Conservation (phyloP, 2,329 filamentous ascomycete genomes). For the Pseudogymnoascus sp. region DNA sequence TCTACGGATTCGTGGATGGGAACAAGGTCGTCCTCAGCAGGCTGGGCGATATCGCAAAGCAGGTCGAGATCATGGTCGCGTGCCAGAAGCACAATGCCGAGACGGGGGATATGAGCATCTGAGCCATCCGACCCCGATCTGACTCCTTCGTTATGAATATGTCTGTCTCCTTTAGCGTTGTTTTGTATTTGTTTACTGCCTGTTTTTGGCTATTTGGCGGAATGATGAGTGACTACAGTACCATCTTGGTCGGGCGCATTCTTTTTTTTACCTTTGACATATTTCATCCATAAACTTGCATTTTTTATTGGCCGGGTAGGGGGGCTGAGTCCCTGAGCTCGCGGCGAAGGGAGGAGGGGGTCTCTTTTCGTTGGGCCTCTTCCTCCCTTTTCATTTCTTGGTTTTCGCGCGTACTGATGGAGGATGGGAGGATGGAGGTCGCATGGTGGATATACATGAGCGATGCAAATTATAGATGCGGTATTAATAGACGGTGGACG, state of each 20-base stretch:
- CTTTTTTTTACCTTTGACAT: not conserved
- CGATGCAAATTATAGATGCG: slow-evolving; percentile 1
- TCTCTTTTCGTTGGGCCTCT: no score
- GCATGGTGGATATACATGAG: not conserved
- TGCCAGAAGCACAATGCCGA: slow-evolving; percentile 46
- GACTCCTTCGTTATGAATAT: not conserved
- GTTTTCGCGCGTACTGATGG: not conserved
- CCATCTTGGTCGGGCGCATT: not conserved
- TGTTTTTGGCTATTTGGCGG: not conserved
- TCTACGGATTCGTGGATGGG: slow-evolving; percentile 54
- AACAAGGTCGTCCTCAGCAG: slow-evolving; percentile 49
- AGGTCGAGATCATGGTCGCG: slow-evolving; percentile 51
- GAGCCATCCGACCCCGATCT: not conserved
- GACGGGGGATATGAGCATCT: slow-evolving; percentile 20
- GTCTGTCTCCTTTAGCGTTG: slow-evolving; percentile 3
- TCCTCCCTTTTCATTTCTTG: not conserved
- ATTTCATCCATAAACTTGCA: not conserved
- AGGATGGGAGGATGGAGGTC: not conserved
- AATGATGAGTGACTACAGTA: slow-evolving; percentile 1
- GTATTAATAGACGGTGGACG: not conserved
- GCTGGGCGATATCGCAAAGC: slow-evolving; percentile 51
- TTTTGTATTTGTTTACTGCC: not conserved
- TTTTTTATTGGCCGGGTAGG: slow-evolving; percentile 5
- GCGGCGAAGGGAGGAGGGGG: not conserved
- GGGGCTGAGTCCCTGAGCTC: not conserved